These are phyloP conservation scores for Apiotrichum brassicae DNA, from an alignment of 1,284 basidiomycete species.

Conservation along the genomic window DNA sequence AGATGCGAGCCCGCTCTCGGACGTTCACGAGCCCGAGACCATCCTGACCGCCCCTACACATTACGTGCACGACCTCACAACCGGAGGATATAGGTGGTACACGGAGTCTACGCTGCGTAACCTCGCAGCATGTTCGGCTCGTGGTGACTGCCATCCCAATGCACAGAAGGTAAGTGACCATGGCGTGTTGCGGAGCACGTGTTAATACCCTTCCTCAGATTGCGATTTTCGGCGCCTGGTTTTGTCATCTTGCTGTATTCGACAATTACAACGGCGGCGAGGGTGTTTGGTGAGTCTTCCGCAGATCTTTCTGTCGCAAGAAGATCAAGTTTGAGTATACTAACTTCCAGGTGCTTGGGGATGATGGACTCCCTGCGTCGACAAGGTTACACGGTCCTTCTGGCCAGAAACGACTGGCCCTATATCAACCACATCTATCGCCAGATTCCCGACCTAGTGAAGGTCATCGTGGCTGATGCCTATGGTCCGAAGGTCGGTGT, in stretches of 20 bases:
- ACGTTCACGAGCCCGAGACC: no score
- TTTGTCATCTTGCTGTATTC: conserved; percentile 7
- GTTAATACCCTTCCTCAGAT: no score
- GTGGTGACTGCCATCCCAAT: no score
- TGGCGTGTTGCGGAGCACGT: no score
- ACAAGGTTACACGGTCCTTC: conserved; percentile 23
- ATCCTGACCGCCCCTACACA: no score
- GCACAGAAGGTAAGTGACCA: no score
- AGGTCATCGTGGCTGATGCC: conserved; percentile 15
- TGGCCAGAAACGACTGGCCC: conserved; percentile 20
- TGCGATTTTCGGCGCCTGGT: background rate
- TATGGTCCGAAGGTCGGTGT: background rate
- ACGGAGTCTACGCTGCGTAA: no score
- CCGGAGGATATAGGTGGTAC: no score
- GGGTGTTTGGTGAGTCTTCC: conserved; percentile 12
- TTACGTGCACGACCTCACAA: no score
- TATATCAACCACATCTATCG: conserved; percentile 24
- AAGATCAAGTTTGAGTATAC: no score
- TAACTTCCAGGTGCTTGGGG: conserved; percentile 6
- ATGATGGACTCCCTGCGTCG: conserved; percentile 13
- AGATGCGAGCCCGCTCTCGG: no score
- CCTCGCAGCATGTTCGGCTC: no score
- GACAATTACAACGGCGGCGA: conserved; percentile 11
- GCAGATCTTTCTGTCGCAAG: background rate
- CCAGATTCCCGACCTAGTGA: conserved; percentile 22